Base-by-base conservation (phyloP, 139 green algal species). In the Coccomyxa sp. region DNA sequence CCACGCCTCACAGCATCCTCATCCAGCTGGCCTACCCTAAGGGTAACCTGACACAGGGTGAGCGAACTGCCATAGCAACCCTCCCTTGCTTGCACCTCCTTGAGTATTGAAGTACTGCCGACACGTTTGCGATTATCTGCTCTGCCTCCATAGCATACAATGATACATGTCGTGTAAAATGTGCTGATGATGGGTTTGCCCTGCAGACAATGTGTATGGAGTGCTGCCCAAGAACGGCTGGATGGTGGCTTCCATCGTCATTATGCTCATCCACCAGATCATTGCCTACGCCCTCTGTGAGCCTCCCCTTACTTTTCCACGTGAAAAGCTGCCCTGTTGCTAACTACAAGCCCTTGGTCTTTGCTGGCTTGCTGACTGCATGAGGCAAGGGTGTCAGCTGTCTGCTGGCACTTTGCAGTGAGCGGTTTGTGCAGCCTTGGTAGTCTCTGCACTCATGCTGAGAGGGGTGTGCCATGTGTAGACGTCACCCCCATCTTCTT, bases 181-280 rank as follows among this genome's bases (percentile, higher is more conserved):
- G 5, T 18, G 50, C 50, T 64, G 50, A 64, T 22, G 5, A 5
- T 12, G 50, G 22, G 50, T 64, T 64, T 64, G 3, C 27, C 18
- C 18, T 64, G 50, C 50, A 81, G 77, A 55, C 39, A 81, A 81
- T 71, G 77, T 81, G 40, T 81, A 81, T 55, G 77, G 77, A n/a
- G 77, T 70, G 14, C 55, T 81, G 31, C 77, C 77, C 39, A 68
- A 75, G 14, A 55, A 34, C 39, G 77, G 39, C 18, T 55, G 16
- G 2, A 36, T 68, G 16, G 77, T 75, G 50, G 77, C 64, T 2
- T 81, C 77, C n/a, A 76, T 81, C 40, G 27, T 81, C 18, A 39
- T 81, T 40, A 81, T 81, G 77, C n/a, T 55, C 37, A 44, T 75
- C 70, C 70, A 75, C 12, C 70, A 81, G 33, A 68, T 76, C 70